Conservation (phyloP, 495 filamentous ascomycete genomes). For the Astrothelium macrocarpum region DNA sequence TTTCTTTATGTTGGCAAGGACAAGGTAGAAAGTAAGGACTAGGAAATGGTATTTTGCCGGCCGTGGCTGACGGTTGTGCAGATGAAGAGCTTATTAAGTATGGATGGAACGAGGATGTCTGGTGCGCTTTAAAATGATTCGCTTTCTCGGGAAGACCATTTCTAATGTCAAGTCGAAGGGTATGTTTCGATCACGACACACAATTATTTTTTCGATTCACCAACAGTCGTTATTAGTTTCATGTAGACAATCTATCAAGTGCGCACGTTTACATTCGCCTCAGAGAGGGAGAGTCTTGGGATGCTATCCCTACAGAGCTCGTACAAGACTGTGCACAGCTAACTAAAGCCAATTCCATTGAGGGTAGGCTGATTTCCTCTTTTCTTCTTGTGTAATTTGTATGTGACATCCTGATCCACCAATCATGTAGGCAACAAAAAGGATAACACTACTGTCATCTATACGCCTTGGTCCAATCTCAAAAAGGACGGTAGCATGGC, state of each 20-base stretch:
- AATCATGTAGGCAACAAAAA: conserved; percentile 75
- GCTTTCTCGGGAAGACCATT: background rate
- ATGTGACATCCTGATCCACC: conserved; percentile 2
- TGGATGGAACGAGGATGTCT: conserved; percentile 91
- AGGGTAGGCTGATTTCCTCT: conserved; percentile 47
- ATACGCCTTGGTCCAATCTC: conserved; percentile 96
- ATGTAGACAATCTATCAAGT: conserved; percentile 93
- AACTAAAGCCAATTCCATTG: conserved; percentile 97
- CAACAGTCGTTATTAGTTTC: conserved; percentile 53
- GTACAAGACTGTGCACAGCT: conserved; percentile 84
- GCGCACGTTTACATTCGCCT: conserved; percentile 92
- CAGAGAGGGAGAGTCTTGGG: conserved; percentile 74
- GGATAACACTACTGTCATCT: conserved; percentile 91
- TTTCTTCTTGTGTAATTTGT: background rate
- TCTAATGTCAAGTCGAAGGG: conserved; percentile 9
- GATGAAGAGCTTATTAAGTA: conserved; percentile 93
- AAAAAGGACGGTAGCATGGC: conserved; percentile 96
- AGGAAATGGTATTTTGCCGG: background rate
- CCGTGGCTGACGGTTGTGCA: conserved; percentile 30
- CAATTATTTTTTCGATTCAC: background rate
- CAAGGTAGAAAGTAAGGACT: conserved; percentile 84
- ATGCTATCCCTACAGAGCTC: conserved; percentile 63
- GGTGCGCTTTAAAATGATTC: conserved; percentile 44
- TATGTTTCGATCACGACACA: background rate
- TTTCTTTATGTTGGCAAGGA: conserved; percentile 96